A percentile compares a stretch with the other conserved stretches of the same genome.
phyloP scores from a whole-genome alignment of 345 rosid genomes.

The Acer negundo region DNA sequence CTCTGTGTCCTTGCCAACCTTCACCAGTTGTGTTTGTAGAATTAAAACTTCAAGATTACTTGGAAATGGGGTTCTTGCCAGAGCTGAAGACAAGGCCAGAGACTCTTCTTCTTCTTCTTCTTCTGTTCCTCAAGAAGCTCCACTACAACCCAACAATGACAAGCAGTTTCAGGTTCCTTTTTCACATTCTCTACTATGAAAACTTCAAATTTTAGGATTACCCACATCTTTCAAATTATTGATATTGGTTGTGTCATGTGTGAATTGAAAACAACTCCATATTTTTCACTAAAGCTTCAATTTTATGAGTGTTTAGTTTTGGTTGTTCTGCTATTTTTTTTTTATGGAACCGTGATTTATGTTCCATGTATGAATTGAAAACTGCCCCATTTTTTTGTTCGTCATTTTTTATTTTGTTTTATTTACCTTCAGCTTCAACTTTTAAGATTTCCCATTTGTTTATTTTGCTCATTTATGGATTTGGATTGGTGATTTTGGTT shows the following conservation, averaged over 20 bases:
- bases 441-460: slow-evolving; percentile 21
- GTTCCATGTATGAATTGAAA: not conserved
- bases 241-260: not conserved
- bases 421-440: not conserved
- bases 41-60: slow-evolving; percentile 45
- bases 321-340: not conserved
- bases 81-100: slow-evolving; percentile 78
- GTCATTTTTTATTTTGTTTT: not conserved
- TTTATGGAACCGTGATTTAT: not conserved
- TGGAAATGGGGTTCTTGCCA: slow-evolving; percentile 47
- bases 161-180: slow-evolving; percentile 56
- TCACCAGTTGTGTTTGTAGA: slow-evolving; percentile 37
- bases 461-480: slow-evolving; percentile 17
- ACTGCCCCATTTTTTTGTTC: not conserved
- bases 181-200: not conserved
- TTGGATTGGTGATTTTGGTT: slow-evolving; percentile 7
- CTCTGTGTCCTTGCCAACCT: slow-evolving; percentile 29
- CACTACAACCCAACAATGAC: slow-evolving; percentile 38
- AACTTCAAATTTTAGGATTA: not conserved
- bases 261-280: not conserved
- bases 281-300: not conserved
- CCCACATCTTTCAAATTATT: no score
- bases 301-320: not conserved
- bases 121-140: slow-evolving; percentile 32
- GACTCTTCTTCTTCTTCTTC: slow-evolving; percentile 48